Evolutionary conservation across 1,139 yeast genomes (phyloP), one percentile per base, ranked within the genome.

Genomic region (Taphrina communis): DNA sequence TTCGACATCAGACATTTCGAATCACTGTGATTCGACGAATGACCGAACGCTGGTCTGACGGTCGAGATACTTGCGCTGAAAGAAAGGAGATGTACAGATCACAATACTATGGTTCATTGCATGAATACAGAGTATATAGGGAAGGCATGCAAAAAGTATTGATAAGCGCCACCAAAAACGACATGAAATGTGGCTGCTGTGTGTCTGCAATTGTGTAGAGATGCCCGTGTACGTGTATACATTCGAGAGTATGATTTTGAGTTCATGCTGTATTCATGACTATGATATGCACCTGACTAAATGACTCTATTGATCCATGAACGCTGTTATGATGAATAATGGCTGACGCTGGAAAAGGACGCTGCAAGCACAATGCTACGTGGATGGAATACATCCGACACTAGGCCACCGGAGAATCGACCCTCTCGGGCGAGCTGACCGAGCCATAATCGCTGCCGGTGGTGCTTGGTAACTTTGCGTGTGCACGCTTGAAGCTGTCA

Each of bases 381-480:
- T 25, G 31, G 4, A 1, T 25, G 31, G 31, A 4, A 25, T 4
- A 25, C 31, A 25, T 25, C 31, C 31, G 31, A 4, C 31, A 4
- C 31, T 25, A 25, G 31, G 31, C 31, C 31, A 25, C 25, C 7
- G 60, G 60, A 12, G 50, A 39, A 2, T 41, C 60, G 9, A 12
- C 17, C 17, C 60, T 19, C 4, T 56, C 60, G n/a, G 46, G 60
- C 9, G 60, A 56, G 35, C 42, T 36, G n/a, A 38, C 53, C 2
- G 52, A 44, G 1, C 62, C 62, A 17, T 58, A 58, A 25, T 58
- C 62, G 12, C 52, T 44, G 9, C 42, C 62, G 6, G 62, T 58
- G 9, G 60, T 39, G 39, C 60, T 56, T 14, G 60, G 58, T 12
- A 53, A 14, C 8, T 19, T n/a, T 12, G 41, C 35, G 31, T 25